A percentile compares a stretch with the other conserved stretches of the same genome.
Conservation (phyloP, 176 grass and related monocot genomes). For the Olyra latifolia region DNA sequence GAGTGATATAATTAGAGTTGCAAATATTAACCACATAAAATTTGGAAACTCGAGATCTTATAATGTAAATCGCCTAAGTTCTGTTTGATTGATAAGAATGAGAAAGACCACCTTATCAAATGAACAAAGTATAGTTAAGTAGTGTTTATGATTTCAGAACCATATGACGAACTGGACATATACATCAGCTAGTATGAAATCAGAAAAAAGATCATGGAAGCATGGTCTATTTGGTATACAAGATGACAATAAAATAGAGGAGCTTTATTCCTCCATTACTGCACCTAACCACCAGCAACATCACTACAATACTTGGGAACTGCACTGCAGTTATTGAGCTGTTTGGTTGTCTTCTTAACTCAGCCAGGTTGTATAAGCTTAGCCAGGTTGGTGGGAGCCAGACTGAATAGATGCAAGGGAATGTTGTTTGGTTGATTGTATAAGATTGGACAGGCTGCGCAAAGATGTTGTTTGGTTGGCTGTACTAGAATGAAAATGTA, state of each 20-base stretch:
- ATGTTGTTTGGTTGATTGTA: too few relatives aligned
- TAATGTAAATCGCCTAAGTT: background rate
- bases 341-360: too few relatives aligned
- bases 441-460: too few relatives aligned
- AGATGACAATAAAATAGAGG: conserved; percentile 6
- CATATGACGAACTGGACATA: background rate
- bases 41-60: background rate
- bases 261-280: background rate
- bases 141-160: background rate
- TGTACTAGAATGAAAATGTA: too few relatives aligned
- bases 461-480: too few relatives aligned
- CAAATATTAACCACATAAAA: conserved; percentile 1
- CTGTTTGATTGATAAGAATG: conserved; percentile 6
- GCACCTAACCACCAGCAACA: conserved; percentile 11
- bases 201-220: background rate
- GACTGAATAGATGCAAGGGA: too few relatives aligned
- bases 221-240: background rate
- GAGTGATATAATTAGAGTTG: background rate
- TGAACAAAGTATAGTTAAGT: background rate
- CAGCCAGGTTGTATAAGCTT: too few relatives aligned
- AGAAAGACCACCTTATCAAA: background rate
- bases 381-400: too few relatives aligned
- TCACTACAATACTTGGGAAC: background rate
- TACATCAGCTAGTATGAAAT: background rate
- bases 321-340: too few relatives aligned